phyloP scores from a whole-genome alignment of 164 flowering plant species.

The Stephania yunnanensis region DNA sequence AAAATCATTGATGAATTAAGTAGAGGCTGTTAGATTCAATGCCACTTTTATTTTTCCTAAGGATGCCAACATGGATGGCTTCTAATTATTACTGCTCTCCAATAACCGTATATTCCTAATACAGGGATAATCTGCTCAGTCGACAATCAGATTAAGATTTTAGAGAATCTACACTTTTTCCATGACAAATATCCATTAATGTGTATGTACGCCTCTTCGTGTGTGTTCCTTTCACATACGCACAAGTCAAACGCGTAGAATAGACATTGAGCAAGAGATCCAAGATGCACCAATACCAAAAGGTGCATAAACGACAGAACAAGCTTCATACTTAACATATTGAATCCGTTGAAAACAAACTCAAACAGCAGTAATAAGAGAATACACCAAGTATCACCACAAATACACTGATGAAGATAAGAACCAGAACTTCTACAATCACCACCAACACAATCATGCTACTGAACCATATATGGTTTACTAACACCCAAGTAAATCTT shows the following conservation, averaged over 20 bases:
- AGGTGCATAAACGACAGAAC: neutral
- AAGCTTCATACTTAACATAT: neutral
- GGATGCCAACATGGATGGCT: too few species aligned
- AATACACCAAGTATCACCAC: neutral
- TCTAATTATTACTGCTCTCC: neutral
- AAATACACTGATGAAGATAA: neutral
- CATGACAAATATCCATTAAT: neutral
- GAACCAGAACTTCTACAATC: neutral
- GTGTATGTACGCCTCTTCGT: neutral
- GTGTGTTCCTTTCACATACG: neutral
- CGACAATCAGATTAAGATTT: too few species aligned
- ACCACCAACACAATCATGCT: neutral
- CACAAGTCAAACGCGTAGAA: neutral
- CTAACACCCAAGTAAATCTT: neutral
- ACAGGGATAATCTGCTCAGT: neutral
- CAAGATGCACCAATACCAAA: neutral
- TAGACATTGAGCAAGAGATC: neutral
- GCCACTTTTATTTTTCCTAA: too few species aligned
- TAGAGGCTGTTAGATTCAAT: too few species aligned
- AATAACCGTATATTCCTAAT: neutral
- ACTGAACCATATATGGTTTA: neutral
- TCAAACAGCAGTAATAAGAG: neutral
- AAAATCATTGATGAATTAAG: neutral
- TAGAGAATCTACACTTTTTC: too few species aligned
- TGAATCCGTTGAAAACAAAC: neutral